Percentiles rank a stretch among this genome's conserved stretches.
Conservation (phyloP, 208 protist species). For the Balamuthia mandrillaris region DNA sequence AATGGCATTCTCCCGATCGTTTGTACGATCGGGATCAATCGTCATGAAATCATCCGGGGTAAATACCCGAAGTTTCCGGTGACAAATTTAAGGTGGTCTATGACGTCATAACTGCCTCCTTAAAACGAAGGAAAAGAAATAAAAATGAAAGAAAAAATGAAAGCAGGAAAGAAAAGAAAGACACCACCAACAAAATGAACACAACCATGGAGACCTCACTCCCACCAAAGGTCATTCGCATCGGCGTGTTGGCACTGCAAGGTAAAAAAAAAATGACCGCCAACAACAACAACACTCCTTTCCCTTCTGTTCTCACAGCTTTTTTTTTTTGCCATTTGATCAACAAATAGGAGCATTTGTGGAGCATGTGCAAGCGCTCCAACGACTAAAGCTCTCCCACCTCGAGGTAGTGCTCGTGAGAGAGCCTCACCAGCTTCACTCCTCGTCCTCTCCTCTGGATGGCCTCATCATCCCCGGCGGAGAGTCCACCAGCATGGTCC, state of each 20-base stretch:
- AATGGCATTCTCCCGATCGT: too few relatives aligned
- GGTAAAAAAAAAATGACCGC: background rate
- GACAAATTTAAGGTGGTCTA: too few relatives aligned
- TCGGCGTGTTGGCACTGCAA: conserved; percentile 56
- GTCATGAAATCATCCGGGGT: too few relatives aligned
- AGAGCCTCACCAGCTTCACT: background rate
- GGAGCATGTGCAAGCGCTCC: conserved; percentile 52
- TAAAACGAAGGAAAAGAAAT: too few relatives aligned
- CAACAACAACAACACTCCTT: background rate
- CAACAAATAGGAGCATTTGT: conserved; percentile 49
- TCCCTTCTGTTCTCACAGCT: background rate
- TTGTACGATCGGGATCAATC: too few relatives aligned
- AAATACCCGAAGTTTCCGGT: too few relatives aligned
- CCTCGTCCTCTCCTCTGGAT: too few relatives aligned
- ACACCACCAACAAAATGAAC: background rate
- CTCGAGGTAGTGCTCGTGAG: conserved; percentile 16
- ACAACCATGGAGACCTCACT: background rate
- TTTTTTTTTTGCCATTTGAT: background rate
- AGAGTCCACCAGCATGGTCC: conserved; percentile 52
- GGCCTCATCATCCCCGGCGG: conserved; percentile 54
- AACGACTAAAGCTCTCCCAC: conserved; percentile 16
- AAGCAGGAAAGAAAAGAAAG: too few relatives aligned
- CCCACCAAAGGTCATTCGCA: background rate
- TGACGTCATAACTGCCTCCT: too few relatives aligned
- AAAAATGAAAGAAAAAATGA: too few relatives aligned